Conservation (phyloP, 345 rosid genomes). For the Cardamine occulta region DNA sequence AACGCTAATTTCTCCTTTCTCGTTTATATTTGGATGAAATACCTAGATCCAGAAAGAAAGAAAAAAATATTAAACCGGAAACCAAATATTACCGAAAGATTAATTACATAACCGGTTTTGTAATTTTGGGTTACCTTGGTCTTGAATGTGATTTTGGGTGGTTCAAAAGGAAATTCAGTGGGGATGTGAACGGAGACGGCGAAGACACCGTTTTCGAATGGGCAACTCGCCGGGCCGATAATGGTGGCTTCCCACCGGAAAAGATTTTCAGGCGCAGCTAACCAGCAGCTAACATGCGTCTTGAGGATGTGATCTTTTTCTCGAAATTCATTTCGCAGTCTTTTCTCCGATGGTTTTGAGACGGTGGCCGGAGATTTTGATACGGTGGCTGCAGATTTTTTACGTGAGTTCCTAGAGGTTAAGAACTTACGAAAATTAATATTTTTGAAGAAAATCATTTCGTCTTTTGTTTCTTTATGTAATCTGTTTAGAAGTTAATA, state of each 20-base stretch:
- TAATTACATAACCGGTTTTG: constrained; percentile 3
- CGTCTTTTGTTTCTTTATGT: neutral
- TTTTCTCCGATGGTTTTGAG: constrained; percentile 13
- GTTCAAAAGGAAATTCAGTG: constrained; percentile 6
- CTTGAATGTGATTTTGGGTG: constrained; percentile 31
- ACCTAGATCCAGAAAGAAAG: neutral
- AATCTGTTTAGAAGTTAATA: neutral
- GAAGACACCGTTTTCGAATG: constrained; percentile 31
- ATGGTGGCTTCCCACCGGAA: constrained; percentile 31
- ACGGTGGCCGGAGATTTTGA: neutral
- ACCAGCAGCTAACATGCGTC: neutral
- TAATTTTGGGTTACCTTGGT: constrained; percentile 30
- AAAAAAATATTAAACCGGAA: neutral
- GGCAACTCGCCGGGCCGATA: constrained; percentile 18
- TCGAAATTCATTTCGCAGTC: constrained; percentile 9
- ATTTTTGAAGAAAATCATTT: neutral
- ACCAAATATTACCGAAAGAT: neutral
- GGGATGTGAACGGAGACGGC: constrained; percentile 14
- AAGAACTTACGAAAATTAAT: neutral
- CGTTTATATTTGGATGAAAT: constrained; percentile 31
- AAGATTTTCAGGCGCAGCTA: constrained; percentile 25
- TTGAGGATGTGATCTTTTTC: neutral
- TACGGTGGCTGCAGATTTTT: neutral
- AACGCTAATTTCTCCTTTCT: constrained; percentile 7
- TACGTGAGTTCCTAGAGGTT: neutral